phyloP scores from a whole-genome alignment of 2,329 filamentous ascomycete genomes.

The Clonostachys chloroleuca region DNA sequence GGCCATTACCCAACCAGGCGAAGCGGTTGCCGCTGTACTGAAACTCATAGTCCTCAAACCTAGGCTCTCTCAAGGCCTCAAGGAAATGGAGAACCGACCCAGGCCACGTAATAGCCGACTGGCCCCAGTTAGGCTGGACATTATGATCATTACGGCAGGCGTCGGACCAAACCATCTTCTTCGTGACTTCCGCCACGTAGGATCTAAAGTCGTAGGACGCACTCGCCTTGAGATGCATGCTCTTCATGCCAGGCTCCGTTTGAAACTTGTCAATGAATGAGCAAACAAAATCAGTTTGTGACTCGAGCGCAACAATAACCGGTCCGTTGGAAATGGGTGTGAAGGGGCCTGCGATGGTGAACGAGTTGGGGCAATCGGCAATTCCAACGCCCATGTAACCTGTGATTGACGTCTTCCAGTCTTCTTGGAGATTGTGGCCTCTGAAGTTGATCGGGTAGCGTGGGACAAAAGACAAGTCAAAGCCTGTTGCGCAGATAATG shows the following conservation, averaged over 20 bases:
- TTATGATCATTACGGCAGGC: constrained; percentile 1
- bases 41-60: constrained; percentile 41
- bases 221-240: background rate
- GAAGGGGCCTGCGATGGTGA: constrained; percentile 26
- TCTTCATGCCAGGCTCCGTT: background rate
- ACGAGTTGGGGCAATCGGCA: constrained; percentile 17
- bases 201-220: background rate
- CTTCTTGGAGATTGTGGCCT: constrained; percentile 17
- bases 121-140: background rate
- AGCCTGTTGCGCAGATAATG: constrained; percentile 14
- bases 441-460: constrained; percentile 39
- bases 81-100: constrained; percentile 41
- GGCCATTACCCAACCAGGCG: constrained; percentile 34
- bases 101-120: constrained; percentile 6
- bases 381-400: constrained; percentile 20
- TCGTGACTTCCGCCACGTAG: background rate
- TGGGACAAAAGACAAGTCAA: constrained; percentile 16
- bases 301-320: constrained; percentile 32
- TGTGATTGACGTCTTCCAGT: constrained; percentile 14
- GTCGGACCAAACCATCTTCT: constrained; percentile 9
- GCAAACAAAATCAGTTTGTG: constrained; percentile 4
- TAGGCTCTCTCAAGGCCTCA: constrained; percentile 35
- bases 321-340: constrained; percentile 21
- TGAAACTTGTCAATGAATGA: constrained; percentile 4
- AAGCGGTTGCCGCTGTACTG: constrained; percentile 28